phyloP scores from a whole-genome alignment of 805 yeast genomes.

The Pichia thaimueangensis region DNA sequence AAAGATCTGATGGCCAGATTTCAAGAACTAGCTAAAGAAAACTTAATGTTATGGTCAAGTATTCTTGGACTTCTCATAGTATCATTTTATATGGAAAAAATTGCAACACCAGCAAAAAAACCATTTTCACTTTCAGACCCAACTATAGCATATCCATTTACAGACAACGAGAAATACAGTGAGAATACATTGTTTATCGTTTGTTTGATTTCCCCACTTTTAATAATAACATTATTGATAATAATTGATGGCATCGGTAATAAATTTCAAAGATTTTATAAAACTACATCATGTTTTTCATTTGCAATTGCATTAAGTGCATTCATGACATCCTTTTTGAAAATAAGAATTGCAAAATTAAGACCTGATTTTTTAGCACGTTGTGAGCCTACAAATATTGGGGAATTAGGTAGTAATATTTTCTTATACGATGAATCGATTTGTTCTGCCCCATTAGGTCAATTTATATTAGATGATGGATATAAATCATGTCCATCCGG shows the following conservation, averaged over 20 bases:
- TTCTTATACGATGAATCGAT: constrained; percentile 23
- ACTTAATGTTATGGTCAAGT: constrained; percentile 8
- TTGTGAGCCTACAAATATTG: constrained; percentile 46
- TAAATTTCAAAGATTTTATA: constrained; percentile 32
- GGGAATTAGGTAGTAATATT: constrained; percentile 17
- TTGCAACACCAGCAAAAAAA: constrained; percentile 38
- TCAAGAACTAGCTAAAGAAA: constrained; percentile 5
- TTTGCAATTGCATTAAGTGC: constrained; percentile 38
- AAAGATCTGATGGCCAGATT: constrained; percentile 3
- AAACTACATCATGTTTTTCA: constrained; percentile 35
- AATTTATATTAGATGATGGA: constrained; percentile 44
- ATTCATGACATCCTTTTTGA: constrained; percentile 62
- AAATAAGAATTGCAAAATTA: constrained; percentile 76
- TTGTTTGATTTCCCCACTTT: constrained; percentile 34
- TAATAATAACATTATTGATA: constrained; percentile 20
- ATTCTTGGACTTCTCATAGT: neutral
- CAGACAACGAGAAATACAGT: constrained; percentile 34
- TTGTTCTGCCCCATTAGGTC: constrained; percentile 32
- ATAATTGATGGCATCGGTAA: constrained; percentile 17
- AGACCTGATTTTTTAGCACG: constrained; percentile 87
- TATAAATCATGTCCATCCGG: constrained; percentile 79
- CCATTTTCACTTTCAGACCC: constrained; percentile 38
- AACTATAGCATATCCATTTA: constrained; percentile 43
- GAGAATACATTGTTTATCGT: constrained; percentile 26
- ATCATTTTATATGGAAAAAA: constrained; percentile 18